Percentiles rank a stretch among this genome's conserved stretches.
Conservation (phyloP, 2,329 filamentous ascomycete species). For the Ascosphaera aggregata region DNA sequence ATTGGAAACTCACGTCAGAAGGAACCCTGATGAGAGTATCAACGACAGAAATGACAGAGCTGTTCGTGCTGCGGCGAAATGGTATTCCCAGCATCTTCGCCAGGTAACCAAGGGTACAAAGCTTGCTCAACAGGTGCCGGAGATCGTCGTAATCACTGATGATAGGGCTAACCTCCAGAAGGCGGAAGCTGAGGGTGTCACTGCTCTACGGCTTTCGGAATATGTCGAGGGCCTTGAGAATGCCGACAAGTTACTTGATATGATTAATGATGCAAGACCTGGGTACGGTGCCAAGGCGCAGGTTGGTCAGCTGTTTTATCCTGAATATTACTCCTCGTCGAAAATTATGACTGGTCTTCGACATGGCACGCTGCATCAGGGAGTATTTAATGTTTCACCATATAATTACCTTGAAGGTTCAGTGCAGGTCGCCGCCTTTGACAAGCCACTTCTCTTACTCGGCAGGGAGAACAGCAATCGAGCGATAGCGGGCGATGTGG, state of each 20-base stretch:
- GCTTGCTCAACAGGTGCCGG: slow-evolving; percentile 30
- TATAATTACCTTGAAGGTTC: slow-evolving; percentile 97
- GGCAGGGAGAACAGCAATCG: slow-evolving; percentile 93
- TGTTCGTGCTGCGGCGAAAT: slow-evolving; percentile 62
- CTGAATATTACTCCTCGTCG: slow-evolving; percentile 72
- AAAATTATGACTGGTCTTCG: slow-evolving; percentile 90
- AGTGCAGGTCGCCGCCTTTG: slow-evolving; percentile 72
- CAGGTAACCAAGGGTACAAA: slow-evolving; percentile 19
- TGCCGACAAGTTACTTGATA: slow-evolving; percentile 66
- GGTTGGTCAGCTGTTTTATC: slow-evolving; percentile 53
- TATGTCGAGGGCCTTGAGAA: slow-evolving; percentile 75
- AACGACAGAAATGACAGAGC: slow-evolving; percentile 94
- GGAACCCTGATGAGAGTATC: slow-evolving; percentile 59
- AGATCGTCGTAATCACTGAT: slow-evolving; percentile 82
- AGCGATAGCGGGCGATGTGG: slow-evolving; percentile 72
- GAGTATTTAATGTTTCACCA: slow-evolving; percentile 83
- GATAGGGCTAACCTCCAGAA: slow-evolving; percentile 73
- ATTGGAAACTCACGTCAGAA: slow-evolving; percentile 63
- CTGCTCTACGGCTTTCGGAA: slow-evolving; percentile 42
- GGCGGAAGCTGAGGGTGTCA: slow-evolving; percentile 47
- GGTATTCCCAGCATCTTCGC: slow-evolving; percentile 69
- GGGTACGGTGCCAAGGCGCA: slow-evolving; percentile 39
- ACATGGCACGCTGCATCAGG: slow-evolving; percentile 73
- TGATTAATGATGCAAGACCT: slow-evolving; percentile 66
- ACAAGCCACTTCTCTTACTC: slow-evolving; percentile 66